A percentile compares a stretch with the other conserved stretches of the same genome.
phyloP scores from a whole-genome alignment of 768 basidiomycete genomes.

The Calocera cornea region DNA sequence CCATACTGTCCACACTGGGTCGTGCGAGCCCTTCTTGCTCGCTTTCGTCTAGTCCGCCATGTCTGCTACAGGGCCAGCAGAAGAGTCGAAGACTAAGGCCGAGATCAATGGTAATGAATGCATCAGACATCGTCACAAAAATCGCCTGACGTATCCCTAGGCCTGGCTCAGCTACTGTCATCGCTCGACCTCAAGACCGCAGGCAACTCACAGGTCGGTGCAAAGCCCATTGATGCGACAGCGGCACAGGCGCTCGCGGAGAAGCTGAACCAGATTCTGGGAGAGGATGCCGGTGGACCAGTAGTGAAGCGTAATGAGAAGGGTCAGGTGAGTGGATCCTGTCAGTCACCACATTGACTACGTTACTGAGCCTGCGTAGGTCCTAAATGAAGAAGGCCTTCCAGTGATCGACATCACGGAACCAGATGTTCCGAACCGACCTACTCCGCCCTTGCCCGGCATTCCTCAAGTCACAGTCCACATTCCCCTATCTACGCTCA shows the following conservation, averaged over 20 bases:
- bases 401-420: constrained; percentile 13
- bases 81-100: background rate
- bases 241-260: constrained; percentile 1
- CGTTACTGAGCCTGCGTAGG: background rate
- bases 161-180: background rate
- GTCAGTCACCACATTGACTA: background rate
- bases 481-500: constrained; percentile 8
- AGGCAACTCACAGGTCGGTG: background rate
- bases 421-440: constrained; percentile 11
- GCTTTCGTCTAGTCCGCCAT: background rate
- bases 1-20: background rate
- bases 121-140: background rate
- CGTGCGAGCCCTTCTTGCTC: background rate
- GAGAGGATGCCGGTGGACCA: background rate
- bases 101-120: background rate
- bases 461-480: constrained; percentile 13
- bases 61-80: background rate
- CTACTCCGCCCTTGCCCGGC: constrained; percentile 15
- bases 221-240: background rate
- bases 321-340: constrained; percentile 2
- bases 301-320: constrained; percentile 1
- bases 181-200: background rate
- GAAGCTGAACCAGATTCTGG: constrained; percentile 3
- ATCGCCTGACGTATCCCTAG: background rate
- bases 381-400: constrained; percentile 13